Conservation (phyloP, 2,329 filamentous ascomycete genomes). For the Dothidotthia symphoricarpi region DNA sequence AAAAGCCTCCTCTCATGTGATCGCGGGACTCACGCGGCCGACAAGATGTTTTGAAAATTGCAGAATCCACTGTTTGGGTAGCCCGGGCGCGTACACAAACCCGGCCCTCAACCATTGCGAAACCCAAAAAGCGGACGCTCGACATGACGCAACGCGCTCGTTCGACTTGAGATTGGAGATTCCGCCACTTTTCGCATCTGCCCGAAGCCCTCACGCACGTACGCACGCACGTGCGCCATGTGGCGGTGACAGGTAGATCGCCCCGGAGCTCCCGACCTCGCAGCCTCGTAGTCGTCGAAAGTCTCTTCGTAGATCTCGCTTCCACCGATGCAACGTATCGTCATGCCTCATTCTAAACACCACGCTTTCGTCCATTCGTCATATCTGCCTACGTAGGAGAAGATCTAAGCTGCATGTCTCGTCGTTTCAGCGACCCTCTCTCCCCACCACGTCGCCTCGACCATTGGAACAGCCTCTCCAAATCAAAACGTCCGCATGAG, state of each 20-base stretch:
- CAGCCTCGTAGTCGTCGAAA: not conserved
- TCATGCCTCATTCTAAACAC: too few relatives aligned
- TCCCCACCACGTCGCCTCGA: slow-evolving; percentile 12
- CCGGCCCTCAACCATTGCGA: too few relatives aligned
- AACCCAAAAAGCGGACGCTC: too few relatives aligned
- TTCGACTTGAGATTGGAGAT: slow-evolving; percentile 8
- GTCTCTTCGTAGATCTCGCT: too few relatives aligned
- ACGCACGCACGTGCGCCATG: too few relatives aligned
- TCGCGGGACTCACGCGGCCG: slow-evolving; percentile 25
- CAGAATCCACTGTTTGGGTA: slow-evolving; percentile 29
- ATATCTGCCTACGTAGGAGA: too few relatives aligned
- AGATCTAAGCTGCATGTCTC: slow-evolving; percentile 14
- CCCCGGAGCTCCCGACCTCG: slow-evolving; percentile 11
- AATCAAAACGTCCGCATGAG: slow-evolving; percentile 1
- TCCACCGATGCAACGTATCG: too few relatives aligned
- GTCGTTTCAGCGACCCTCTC: slow-evolving; percentile 29
- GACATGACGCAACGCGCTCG: too few relatives aligned
- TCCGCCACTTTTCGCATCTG: slow-evolving; percentile 16
- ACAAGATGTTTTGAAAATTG: slow-evolving; percentile 18
- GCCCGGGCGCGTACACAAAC: slow-evolving; percentile 39
- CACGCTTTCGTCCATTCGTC: slow-evolving; percentile 12
- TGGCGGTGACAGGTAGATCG: slow-evolving; percentile 24
- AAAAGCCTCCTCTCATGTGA: slow-evolving; percentile 35
- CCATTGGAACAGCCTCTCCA: slow-evolving; percentile 25
- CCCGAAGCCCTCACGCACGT: too few relatives aligned